Evolutionary conservation across 2,329 filamentous ascomycete species (phyloP).

Genomic region (Myriosclerotinia scirpicola): DNA sequence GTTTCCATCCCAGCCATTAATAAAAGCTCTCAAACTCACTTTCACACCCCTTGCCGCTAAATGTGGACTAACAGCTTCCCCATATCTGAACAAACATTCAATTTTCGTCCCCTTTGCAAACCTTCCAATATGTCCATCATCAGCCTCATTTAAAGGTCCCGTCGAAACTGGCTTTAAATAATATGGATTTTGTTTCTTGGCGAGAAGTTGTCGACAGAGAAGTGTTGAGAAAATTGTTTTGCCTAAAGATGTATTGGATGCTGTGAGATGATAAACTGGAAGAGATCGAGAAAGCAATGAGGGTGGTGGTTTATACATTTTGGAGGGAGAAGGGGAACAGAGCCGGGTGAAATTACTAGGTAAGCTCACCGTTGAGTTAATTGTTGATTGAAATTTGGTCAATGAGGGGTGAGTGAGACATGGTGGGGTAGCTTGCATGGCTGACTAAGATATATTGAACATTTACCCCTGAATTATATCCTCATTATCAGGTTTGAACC

Average conservation of each 20-base stretch:
- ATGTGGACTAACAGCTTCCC: slow-evolving; percentile 75
- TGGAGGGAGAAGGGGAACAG: not conserved
- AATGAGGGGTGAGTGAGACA: not conserved
- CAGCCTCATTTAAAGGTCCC: slow-evolving; percentile 66
- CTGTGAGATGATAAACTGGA: slow-evolving; percentile 18
- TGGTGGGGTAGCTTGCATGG: slow-evolving; percentile 15
- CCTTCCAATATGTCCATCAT: slow-evolving; percentile 60
- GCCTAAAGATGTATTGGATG: slow-evolving; percentile 20
- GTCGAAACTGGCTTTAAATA: slow-evolving; percentile 85
- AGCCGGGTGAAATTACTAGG: not conserved
- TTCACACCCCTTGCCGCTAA: slow-evolving; percentile 54
- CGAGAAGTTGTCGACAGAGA: slow-evolving; percentile 18
- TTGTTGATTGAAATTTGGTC: not conserved
- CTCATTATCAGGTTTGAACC: not conserved
- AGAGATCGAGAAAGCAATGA: slow-evolving; percentile 16
- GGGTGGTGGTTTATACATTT: slow-evolving; percentile 18
- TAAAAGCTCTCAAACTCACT: slow-evolving; percentile 4
- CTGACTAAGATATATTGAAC: not conserved
- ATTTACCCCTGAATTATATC: not conserved
- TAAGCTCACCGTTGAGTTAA: slow-evolving; percentile 6
- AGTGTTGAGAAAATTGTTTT: slow-evolving; percentile 24
- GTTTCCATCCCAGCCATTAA: not conserved
- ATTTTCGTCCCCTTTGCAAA: slow-evolving; percentile 58
- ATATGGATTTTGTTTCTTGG: slow-evolving; percentile 16
- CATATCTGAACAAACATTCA: slow-evolving; percentile 68